Evolutionary conservation across 192 early-diverging fungal genomes (phyloP), one percentile per base, ranked within the genome.

Genomic region (Gamsiella multidivaricata): DNA sequence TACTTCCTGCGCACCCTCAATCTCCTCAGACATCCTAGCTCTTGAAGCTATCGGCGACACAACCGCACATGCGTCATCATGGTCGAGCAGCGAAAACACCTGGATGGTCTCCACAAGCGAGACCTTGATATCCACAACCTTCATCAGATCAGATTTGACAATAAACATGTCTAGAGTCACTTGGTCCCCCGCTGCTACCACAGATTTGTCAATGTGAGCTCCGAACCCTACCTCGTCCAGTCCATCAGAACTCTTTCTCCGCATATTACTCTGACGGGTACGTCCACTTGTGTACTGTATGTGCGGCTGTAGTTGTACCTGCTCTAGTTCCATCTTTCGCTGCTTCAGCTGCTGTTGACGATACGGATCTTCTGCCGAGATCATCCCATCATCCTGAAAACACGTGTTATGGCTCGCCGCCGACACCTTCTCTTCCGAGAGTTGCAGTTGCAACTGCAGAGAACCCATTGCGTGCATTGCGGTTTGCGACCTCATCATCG

Each of bases 161-260:
- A 78, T 60, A 68, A 78, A 78, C 73, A 78, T 78, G 6, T 78
- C 65, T 32, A 78, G 42, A 1, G 73, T 57, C 3, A 78, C 65
- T 25, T 61, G 41, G 15, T 78, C 73, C 1, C 73, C 73, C 3
- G 73, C 73, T 22, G 73, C 62, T 15, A 60, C 73, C 2, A 78
- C 65, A 2, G 73, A 78, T 46, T 78, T 78, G 60, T 78, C 73
- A 25, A 78, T 68, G 32, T 78, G 60, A 0, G 73, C 73, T 25
- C 73, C 73, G 22, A 78, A 78, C 9, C 73, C 73, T 28, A 78
- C 73, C 46, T 78, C 73, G 31, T 78, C 73, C 4, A 78, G 42
- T 6, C 52, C 52, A 31, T 75, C 72, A 8, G 9, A 17, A 17
- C 41, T 60, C 6, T 46, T 51, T 46, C 43, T 43, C n/a, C 55